These are phyloP conservation scores for Arctostaphylos glauca DNA, from an alignment of 148 eudicot species.

Conservation along the genomic window DNA sequence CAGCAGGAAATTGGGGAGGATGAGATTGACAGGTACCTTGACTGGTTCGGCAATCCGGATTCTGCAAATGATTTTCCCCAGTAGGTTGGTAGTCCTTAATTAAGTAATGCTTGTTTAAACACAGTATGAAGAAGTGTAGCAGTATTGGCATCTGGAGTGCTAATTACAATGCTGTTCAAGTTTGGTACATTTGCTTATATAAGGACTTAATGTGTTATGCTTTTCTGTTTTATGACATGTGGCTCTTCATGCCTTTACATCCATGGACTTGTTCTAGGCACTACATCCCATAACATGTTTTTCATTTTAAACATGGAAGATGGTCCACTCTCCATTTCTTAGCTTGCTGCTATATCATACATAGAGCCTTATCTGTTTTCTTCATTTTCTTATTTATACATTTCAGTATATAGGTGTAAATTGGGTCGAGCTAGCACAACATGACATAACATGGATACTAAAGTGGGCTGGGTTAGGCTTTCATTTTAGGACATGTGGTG, in stretches of 20 bases:
- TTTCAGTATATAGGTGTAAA: neutral
- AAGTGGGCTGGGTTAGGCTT: too few relatives aligned
- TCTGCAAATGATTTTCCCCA: neutral
- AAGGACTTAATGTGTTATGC: neutral
- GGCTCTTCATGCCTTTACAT: neutral
- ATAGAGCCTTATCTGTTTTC: neutral
- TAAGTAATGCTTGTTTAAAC: neutral
- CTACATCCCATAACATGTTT: neutral
- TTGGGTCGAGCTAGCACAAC: too few relatives aligned
- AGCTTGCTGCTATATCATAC: too few relatives aligned
- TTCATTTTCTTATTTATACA: neutral
- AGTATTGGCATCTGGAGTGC: neutral
- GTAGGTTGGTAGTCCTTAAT: neutral
- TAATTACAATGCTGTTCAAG: neutral
- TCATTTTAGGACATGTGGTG: too few relatives aligned
- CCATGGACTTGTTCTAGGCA: too few relatives aligned
- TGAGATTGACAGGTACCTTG: slow-evolving; percentile 2
- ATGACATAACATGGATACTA: too few relatives aligned
- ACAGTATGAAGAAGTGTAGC: neutral
- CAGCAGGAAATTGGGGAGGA: neutral
- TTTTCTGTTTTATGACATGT: neutral
- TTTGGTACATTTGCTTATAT: neutral
- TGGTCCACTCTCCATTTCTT: too few relatives aligned
- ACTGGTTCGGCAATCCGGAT: slow-evolving; percentile 1
- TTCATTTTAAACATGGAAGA: too few relatives aligned